Evolutionary conservation across 192 early-diverging fungal genomes (phyloP).

Genomic region (Polychytrium aggregatum): DNA sequence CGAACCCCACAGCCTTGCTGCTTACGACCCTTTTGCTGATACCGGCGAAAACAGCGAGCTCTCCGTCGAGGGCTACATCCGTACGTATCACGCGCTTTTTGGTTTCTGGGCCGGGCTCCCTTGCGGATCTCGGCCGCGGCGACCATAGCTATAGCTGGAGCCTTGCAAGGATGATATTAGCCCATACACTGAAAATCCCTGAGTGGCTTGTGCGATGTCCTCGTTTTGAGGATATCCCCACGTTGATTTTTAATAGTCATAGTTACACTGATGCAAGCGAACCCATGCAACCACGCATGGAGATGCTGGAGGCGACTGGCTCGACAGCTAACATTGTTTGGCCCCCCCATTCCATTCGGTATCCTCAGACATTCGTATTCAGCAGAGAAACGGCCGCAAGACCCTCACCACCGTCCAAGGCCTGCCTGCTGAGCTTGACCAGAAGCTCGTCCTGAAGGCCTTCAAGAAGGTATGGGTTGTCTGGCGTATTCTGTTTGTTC

Average conservation of each 20-base stretch:
- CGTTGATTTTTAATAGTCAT: constrained; percentile 7
- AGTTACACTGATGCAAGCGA: too few species aligned
- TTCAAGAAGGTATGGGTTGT: constrained; percentile 67
- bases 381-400: constrained; percentile 94
- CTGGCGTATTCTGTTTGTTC: neutral
- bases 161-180: constrained; percentile 4
- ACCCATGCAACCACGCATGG: too few species aligned
- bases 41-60: constrained; percentile 33
- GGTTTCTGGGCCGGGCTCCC: neutral
- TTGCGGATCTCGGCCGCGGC: neutral
- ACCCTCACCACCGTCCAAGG: constrained; percentile 93
- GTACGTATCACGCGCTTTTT: constrained; percentile 18
- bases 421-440: constrained; percentile 71
- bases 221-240: constrained; percentile 12
- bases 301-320: too few species aligned
- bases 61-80: constrained; percentile 34
- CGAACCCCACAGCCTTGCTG: constrained; percentile 19
- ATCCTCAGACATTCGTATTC: constrained; percentile 85
- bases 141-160: neutral
- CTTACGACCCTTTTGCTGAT: constrained; percentile 44
- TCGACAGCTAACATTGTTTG: too few species aligned
- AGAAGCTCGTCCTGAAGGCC: constrained; percentile 85
- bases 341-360: neutral
- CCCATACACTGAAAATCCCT: constrained; percentile 7
- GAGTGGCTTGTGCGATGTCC: constrained; percentile 6